Evolutionary conservation across 768 basidiomycete species (phyloP), one percentile per base, ranked within the genome.

Genomic region (Psilocybe cyanescens): DNA sequence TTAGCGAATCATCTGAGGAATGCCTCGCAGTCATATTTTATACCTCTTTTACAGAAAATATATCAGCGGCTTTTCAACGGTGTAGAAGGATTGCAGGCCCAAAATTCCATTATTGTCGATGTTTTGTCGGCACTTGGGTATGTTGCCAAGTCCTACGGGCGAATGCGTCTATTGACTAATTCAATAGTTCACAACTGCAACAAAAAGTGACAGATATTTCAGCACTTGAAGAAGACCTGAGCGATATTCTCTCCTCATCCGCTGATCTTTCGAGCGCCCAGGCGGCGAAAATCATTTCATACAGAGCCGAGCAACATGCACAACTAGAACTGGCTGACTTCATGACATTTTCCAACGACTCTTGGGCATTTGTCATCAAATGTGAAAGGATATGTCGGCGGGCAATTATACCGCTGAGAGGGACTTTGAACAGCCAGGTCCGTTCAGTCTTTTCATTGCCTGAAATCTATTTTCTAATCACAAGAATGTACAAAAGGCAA

Each of bases 361-460:
- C 91, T 1, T 98, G 97, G 97, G 75, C 82, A 28, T 99, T 99
- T 67, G 94, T 99, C 8, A 83, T 97, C 28, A 82, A 81, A 65
- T 94, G 92, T 69, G 97, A 99, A 72, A 85, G 88, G 30, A 79
- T 97, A 30, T 93, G 91, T 64, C 83, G 88, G 57, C 81, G 90
- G 65, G 98, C 99, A 94, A 95, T 98, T 60, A 93, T 98, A 58
- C 91, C 94, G 5, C 78, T 99, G 33, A 80, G 97, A 60, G 96
- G 95, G 4, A 91, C 87, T 2, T 84, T 95, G 54, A 87, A 96
- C 47, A 82, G 87, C 56, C 96, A 97, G 82, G 91, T 91, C 14
- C 45, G 75, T 31, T 61, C 17, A 9, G 54, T 44, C 7, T 16
- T 24, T 28, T 53, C 55, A 52, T 49, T n/a, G 3, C 30, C 33